phyloP scores from a whole-genome alignment of 352 stramenopile genomes.

The Globisporangium middletonii region DNA sequence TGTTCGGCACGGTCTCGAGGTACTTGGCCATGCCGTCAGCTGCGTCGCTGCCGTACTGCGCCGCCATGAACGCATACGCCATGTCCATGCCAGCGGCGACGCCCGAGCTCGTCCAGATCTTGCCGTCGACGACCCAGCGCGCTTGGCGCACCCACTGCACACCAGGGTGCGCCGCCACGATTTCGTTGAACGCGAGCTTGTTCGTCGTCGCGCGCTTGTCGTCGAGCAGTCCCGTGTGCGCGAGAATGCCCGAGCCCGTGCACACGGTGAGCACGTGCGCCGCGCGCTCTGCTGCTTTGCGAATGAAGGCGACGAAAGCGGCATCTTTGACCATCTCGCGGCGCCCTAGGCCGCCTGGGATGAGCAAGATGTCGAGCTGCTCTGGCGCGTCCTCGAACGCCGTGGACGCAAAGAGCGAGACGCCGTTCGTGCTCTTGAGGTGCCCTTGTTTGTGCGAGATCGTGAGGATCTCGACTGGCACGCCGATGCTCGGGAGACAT shows the following conservation, averaged over 20 bases:
- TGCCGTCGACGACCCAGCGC: conserved; percentile 31
- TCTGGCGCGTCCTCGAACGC: conserved; percentile 16
- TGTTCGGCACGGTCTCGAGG: conserved; percentile 20
- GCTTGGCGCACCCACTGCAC: conserved; percentile 25
- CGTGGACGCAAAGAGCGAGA: conserved; percentile 20
- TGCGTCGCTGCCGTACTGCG: conserved; percentile 10
- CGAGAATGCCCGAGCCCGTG: conserved; percentile 21
- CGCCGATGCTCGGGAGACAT: conserved; percentile 33
- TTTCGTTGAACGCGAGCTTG: conserved; percentile 19
- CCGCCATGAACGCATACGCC: conserved; percentile 18
- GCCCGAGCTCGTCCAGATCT: conserved; percentile 29
- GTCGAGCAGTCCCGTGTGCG: conserved; percentile 20
- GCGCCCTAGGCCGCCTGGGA: conserved; percentile 12
- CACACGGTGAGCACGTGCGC: conserved; percentile 19
- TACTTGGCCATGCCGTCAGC: conserved; percentile 12
- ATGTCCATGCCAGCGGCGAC: conserved; percentile 36
- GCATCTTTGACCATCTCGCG: conserved; percentile 13
- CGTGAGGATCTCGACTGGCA: conserved; percentile 45
- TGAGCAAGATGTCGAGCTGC: conserved; percentile 19
- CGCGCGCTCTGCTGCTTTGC: conserved; percentile 6
- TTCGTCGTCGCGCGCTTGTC: conserved; percentile 25
- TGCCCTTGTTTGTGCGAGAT: conserved; percentile 30
- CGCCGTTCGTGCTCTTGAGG: conserved; percentile 28
- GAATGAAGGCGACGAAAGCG: conserved; percentile 15
- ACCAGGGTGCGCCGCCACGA: conserved; percentile 6